Evolutionary conservation across 139 green algal genomes (phyloP).

Genomic region (Picochlorum sp.): DNA sequence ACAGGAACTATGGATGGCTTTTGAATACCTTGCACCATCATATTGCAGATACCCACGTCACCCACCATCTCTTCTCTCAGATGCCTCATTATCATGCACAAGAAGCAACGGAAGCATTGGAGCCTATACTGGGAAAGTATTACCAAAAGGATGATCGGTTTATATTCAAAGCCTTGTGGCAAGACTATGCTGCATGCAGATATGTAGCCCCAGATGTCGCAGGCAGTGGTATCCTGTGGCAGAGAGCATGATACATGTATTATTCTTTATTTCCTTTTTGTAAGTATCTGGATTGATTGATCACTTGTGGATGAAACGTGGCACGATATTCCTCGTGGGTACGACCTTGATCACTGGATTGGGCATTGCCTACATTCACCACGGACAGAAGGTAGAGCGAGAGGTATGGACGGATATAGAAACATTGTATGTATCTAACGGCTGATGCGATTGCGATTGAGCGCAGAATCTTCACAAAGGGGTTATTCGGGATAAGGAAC

Average conservation of each 20-base stretch:
- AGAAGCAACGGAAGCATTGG: slow-evolving; percentile 70
- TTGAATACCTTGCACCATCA: slow-evolving; percentile 71
- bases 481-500: slow-evolving; percentile 28
- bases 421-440: neutral
- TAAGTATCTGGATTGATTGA: neutral
- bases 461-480: slow-evolving; percentile 35
- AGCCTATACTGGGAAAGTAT: slow-evolving; percentile 64
- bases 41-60: slow-evolving; percentile 88
- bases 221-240: slow-evolving; percentile 43
- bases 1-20: slow-evolving; percentile 71
- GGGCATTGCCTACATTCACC: slow-evolving; percentile 20
- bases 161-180: slow-evolving; percentile 57
- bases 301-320: neutral
- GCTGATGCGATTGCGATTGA: neutral
- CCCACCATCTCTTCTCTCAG: slow-evolving; percentile 84
- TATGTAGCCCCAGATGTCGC: slow-evolving; percentile 47
- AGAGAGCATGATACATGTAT: neutral
- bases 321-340: neutral
- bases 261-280: neutral
- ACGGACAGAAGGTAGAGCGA: slow-evolving; percentile 16
- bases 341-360: slow-evolving; percentile 7
- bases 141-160: slow-evolving; percentile 61
- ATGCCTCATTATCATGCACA: slow-evolving; percentile 91
- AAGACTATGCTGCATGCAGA: slow-evolving; percentile 40
- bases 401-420: slow-evolving; percentile 11